phyloP scores from a whole-genome alignment of 805 yeast genomes.

The Sugiyamaella americana region DNA sequence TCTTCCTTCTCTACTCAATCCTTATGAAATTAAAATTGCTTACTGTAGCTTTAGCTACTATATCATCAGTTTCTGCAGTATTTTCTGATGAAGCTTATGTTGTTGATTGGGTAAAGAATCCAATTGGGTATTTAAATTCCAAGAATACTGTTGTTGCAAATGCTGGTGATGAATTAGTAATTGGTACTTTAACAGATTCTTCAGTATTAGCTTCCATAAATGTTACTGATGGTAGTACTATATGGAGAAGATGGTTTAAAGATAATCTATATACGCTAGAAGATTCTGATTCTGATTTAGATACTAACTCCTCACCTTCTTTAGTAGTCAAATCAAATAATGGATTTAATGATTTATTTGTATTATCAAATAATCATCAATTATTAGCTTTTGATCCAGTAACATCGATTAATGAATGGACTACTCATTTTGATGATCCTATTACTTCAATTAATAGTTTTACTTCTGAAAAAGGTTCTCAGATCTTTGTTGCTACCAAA shows the following conservation, averaged over 20 bases:
- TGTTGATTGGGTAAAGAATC: slow-evolving; percentile 29
- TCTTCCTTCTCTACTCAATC: too few relatives aligned
- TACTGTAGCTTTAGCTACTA: too few relatives aligned
- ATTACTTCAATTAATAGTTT: slow-evolving; percentile 1
- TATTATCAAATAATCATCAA: slow-evolving; percentile 2
- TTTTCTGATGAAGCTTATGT: slow-evolving; percentile 31
- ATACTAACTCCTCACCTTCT: not conserved
- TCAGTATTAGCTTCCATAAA: slow-evolving; percentile 23
- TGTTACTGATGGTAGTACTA: slow-evolving; percentile 22
- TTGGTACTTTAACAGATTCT: slow-evolving; percentile 22
- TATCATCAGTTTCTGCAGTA: slow-evolving; percentile 22
- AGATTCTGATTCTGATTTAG: slow-evolving; percentile 2
- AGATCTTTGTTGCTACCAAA: not conserved
- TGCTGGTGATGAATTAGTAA: not conserved
- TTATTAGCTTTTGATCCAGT: slow-evolving; percentile 5
- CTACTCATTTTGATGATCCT: not conserved
- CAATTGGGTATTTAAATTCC: slow-evolving; percentile 22
- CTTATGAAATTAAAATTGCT: too few relatives aligned
- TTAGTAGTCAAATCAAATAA: not conserved
- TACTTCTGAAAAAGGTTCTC: not conserved
- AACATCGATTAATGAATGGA: slow-evolving; percentile 7
- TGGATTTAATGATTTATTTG: not conserved
- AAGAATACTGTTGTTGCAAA: slow-evolving; percentile 12
- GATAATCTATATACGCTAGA: not conserved
- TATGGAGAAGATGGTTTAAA: slow-evolving; percentile 26